phyloP scores from a whole-genome alignment of 2,329 filamentous ascomycete genomes.

The Plectosphaerella plurivora region DNA sequence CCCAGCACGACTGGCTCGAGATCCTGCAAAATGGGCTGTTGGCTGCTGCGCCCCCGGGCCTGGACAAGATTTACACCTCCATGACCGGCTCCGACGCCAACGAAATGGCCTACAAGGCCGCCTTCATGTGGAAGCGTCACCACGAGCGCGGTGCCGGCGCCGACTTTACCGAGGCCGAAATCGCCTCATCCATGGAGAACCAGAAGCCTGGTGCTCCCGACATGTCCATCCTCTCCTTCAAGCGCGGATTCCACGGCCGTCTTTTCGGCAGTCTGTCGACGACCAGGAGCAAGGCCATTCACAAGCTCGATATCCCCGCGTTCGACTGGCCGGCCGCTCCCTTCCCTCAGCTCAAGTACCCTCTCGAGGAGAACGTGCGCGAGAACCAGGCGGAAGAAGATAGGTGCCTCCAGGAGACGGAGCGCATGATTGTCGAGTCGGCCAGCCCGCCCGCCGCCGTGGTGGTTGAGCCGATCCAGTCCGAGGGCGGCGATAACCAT shows the following conservation, averaged over 20 bases:
- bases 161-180: constrained; percentile 68
- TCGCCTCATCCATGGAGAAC: constrained; percentile 66
- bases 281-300: constrained; percentile 76
- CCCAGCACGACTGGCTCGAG: constrained; percentile 68
- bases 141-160: constrained; percentile 64
- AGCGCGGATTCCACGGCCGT: constrained; percentile 74
- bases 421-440: constrained; percentile 99
- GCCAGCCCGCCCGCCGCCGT: constrained; percentile 72
- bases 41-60: constrained; percentile 66
- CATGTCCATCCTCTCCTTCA: constrained; percentile 75
- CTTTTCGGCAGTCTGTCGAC: constrained; percentile 75
- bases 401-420: constrained; percentile 93
- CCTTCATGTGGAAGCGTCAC: constrained; percentile 76
- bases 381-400: constrained; percentile 82
- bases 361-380: constrained; percentile 62
- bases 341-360: constrained; percentile 73
- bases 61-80: constrained; percentile 77
- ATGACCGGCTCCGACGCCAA: constrained; percentile 79
- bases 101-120: constrained; percentile 81
- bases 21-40: constrained; percentile 69
- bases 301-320: constrained; percentile 81
- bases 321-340: constrained; percentile 84
- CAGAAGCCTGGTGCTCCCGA: constrained; percentile 67
- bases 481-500: constrained; percentile 81
- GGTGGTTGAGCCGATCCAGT: constrained; percentile 76